Evolutionary conservation across 176 grass and related monocot species (phyloP).

Genomic region (Bonia amplexicaulis): DNA sequence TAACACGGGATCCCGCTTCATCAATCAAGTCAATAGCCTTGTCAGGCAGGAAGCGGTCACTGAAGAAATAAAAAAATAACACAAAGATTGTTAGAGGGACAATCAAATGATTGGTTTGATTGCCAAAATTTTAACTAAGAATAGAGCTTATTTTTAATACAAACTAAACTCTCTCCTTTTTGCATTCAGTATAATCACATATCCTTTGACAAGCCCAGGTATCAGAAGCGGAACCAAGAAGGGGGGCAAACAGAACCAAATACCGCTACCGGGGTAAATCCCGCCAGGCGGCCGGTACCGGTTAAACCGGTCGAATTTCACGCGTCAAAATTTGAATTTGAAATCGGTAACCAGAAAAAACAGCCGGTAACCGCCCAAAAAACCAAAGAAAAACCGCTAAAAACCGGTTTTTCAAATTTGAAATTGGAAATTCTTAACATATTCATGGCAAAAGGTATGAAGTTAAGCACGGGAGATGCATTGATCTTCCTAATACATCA

Average conservation of each 20-base stretch:
- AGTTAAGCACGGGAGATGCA: too few relatives aligned
- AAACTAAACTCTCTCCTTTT: neutral
- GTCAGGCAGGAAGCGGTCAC: constrained; percentile 97
- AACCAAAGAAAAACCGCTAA: too few relatives aligned
- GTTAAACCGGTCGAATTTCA: too few relatives aligned
- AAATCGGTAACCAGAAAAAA: too few relatives aligned
- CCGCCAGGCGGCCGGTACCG: too few relatives aligned
- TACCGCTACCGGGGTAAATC: too few relatives aligned
- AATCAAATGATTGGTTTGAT: neutral
- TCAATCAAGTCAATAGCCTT: constrained; percentile 99
- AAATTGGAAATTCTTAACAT: too few relatives aligned
- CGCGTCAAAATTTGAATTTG: too few relatives aligned
- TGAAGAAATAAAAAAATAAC: constrained; percentile 42
- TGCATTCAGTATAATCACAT: neutral
- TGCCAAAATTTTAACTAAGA: neutral
- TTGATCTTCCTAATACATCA: too few relatives aligned
- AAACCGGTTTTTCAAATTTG: too few relatives aligned
- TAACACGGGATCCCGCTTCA: constrained; percentile 98
- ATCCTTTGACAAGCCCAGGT: neutral
- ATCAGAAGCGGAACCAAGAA: neutral
- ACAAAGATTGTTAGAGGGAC: constrained; percentile 9
- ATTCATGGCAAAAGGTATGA: too few relatives aligned
- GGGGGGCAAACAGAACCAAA: neutral
- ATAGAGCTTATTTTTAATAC: neutral
- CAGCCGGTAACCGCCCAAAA: too few relatives aligned